Conservation (phyloP, 352 stramenopile genomes). For the Globisporangium mamillatum region DNA sequence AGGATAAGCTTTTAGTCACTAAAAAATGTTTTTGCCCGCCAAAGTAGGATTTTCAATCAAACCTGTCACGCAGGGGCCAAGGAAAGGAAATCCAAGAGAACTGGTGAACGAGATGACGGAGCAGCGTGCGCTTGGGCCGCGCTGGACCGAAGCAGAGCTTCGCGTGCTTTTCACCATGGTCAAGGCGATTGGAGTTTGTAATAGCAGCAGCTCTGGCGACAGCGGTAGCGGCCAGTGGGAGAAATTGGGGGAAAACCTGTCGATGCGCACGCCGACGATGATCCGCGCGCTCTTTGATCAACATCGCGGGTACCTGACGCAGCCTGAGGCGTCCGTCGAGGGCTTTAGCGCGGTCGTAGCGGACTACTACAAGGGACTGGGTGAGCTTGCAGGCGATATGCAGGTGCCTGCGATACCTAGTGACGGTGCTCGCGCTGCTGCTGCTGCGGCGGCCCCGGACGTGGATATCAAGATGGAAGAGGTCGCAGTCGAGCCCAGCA, state of each 20-base stretch:
- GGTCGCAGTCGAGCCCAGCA: neutral
- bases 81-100: neutral
- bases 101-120: constrained; percentile 10
- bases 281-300: constrained; percentile 62
- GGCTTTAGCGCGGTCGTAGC: constrained; percentile 70
- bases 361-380: constrained; percentile 57
- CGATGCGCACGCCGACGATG: constrained; percentile 51
- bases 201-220: no score
- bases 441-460: neutral
- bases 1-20: neutral
- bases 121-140: constrained; percentile 35
- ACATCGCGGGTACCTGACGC: constrained; percentile 67
- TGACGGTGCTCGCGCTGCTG: neutral
- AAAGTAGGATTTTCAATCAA: neutral
- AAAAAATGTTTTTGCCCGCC: neutral
- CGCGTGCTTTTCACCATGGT: constrained; percentile 66
- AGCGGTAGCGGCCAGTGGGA: constrained; percentile 31
- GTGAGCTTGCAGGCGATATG: constrained; percentile 16
- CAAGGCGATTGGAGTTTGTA: constrained; percentile 33
- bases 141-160: constrained; percentile 63
- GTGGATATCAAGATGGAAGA: constrained; percentile 17
- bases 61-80: neutral
- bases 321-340: constrained; percentile 61
- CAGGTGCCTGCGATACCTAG: neutral
- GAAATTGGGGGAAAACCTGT: constrained; percentile 46